Conservation (phyloP, 768 basidiomycete species). For the Tulasnella sp. region DNA sequence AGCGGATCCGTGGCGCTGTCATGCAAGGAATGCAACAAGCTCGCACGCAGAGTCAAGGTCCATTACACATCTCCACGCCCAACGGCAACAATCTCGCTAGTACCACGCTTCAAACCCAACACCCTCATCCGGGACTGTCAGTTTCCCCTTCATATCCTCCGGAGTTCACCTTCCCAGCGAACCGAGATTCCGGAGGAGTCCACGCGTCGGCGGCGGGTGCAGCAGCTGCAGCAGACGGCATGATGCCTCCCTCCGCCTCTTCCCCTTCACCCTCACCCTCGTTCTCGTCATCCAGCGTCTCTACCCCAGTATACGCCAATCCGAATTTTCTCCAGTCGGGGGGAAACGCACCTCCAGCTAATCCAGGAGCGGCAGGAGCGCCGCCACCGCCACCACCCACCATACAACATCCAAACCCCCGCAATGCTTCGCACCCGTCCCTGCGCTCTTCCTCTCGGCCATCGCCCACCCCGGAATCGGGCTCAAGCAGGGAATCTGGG, state of each 20-base stretch:
- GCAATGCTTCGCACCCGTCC: background rate
- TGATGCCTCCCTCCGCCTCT: background rate
- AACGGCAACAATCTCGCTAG: background rate
- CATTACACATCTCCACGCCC: slow-evolving; percentile 7
- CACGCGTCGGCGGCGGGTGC: background rate
- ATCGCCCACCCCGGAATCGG: slow-evolving; percentile 1
- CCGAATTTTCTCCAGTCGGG: slow-evolving; percentile 1
- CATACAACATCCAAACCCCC: background rate
- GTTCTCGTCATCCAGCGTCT: background rate
- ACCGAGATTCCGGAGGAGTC: background rate
- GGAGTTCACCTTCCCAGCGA: slow-evolving; percentile 1
- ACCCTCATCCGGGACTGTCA: background rate
- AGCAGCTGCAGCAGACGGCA: background rate
- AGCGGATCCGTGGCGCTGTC: background rate
- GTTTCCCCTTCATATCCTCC: background rate
- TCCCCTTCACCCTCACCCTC: background rate
- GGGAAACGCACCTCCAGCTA: background rate
- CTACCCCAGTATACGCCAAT: background rate
- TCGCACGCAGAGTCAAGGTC: slow-evolving; percentile 2
- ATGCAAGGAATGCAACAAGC: background rate
- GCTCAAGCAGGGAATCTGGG: background rate
- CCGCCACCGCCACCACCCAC: background rate
- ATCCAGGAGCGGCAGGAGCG: background rate
- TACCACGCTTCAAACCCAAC: background rate
- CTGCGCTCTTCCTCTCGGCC: background rate